phyloP scores from a whole-genome alignment of 2,329 filamentous ascomycete species.

The Cladophialophora carrionii region DNA sequence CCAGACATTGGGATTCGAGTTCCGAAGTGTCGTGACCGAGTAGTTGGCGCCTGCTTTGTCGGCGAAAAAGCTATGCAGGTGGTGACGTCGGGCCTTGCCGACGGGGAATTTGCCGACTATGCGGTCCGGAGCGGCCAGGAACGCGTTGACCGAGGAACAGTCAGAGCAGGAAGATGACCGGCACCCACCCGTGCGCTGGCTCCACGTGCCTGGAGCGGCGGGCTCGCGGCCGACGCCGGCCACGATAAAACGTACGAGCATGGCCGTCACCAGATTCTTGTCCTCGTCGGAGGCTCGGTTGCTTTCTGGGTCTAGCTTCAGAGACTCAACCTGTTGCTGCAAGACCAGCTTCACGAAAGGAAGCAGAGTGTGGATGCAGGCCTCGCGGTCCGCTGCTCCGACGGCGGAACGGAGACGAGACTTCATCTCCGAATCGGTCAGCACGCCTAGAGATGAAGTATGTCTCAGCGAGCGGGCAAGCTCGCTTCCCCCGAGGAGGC shows the following conservation, averaged over 20 bases:
- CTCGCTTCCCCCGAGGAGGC: slow-evolving; percentile 14
- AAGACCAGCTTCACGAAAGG: slow-evolving; percentile 19
- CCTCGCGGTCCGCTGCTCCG: background rate
- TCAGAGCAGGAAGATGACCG: slow-evolving; percentile 4
- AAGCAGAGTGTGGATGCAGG: slow-evolving; percentile 12
- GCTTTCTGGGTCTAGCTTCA: slow-evolving; percentile 6
- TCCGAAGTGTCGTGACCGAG: slow-evolving; percentile 11
- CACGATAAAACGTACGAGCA: background rate
- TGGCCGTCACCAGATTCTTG: slow-evolving; percentile 1
- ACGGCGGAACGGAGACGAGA: slow-evolving; percentile 1
- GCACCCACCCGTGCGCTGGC: slow-evolving; percentile 5
- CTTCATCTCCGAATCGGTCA: slow-evolving; percentile 9
- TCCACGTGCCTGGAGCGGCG: background rate
- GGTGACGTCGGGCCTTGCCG: slow-evolving; percentile 6
- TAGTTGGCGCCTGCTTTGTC: background rate
- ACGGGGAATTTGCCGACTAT: slow-evolving; percentile 12
- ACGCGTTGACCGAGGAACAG: slow-evolving; percentile 15
- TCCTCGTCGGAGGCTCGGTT: background rate
- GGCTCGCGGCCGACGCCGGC: slow-evolving; percentile 17
- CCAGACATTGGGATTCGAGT: slow-evolving; percentile 16
- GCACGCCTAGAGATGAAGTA: slow-evolving; percentile 1
- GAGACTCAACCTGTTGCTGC: slow-evolving; percentile 10
- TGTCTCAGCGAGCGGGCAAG: slow-evolving; percentile 10
- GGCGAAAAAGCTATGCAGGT: slow-evolving; percentile 4
- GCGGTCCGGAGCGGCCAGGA: slow-evolving; percentile 7